Evolutionary conservation across 164 flowering plant genomes (phyloP), one percentile per base, ranked within the genome.

Genomic region (Sedum album): DNA sequence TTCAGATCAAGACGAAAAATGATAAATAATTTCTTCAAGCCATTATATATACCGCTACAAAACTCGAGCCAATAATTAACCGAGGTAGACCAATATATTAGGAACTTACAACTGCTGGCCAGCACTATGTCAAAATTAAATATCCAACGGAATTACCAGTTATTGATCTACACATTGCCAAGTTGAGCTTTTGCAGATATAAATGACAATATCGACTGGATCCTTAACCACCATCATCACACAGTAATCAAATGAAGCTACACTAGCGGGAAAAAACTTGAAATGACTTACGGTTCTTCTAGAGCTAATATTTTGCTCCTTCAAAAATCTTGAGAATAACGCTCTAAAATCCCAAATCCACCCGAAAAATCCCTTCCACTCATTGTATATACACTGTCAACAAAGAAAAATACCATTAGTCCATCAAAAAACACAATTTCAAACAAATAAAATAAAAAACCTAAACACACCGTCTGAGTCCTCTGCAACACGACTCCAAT

Each of bases 331-430:
- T 15, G 76, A 70, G 66, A 93, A 73, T 18, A 88, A 28, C 23
- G 83, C 67, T 1, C 87, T 87, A 20, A 84, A 31, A 71, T 84
- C 92, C 44, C 81, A 74, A 68, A 83, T 76, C 93, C 89, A 88
- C 69, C 88, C 85, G 66, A 88, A 75, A 42, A 86, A 61, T 5
- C 93, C 93, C 79, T 79, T 82, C 96, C 91, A 90, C 65, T 84
- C 91, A 73, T 85, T 84, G 81, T 87, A 90, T 65, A 91, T 79
- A 73, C 84, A 91, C 97, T 77, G 76, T 31, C 38, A 17, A 31
- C 55, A 36, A 73, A 53, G 33, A 75, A 1, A 62, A 71, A 66
- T 46, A 46, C 68, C 10, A 68, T 28, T 28, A 28, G 1, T 57
- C 10, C 20, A 61, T 28, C 23, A 21, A 63, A 30, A 30, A 28